Conservation (phyloP, 1,284 basidiomycete genomes). For the Peniophora sp. region DNA sequence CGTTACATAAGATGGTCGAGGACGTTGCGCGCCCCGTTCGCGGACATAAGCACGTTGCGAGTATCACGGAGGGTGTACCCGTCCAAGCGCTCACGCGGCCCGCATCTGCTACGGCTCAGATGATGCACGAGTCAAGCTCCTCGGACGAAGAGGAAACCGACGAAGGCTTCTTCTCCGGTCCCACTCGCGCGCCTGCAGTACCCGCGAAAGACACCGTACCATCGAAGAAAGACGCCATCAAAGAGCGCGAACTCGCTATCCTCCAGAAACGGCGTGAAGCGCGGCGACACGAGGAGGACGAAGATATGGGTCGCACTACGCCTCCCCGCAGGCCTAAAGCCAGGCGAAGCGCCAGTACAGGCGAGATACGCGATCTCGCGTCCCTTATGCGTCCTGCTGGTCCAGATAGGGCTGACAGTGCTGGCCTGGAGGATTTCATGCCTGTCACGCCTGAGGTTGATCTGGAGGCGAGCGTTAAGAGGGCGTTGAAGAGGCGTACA, state of each 20-base stretch:
- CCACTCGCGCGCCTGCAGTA: conserved; percentile 40
- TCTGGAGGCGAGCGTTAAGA: conserved; percentile 59
- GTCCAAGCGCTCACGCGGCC: conserved; percentile 14
- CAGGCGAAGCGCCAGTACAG: conserved; percentile 66
- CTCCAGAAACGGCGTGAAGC: conserved; percentile 64
- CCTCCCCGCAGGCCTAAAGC: conserved; percentile 35
- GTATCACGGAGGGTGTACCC: conserved; percentile 24
- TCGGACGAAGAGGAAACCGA: conserved; percentile 29
- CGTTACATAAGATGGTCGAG: conserved; percentile 71
- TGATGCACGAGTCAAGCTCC: conserved; percentile 15
- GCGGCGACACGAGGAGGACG: conserved; percentile 43
- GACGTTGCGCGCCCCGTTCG: conserved; percentile 47
- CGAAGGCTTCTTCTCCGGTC: conserved; percentile 13
- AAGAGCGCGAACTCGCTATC: conserved; percentile 60
- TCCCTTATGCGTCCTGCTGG: conserved; percentile 10
- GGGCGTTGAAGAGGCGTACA: conserved; percentile 55
- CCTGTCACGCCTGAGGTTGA: conserved; percentile 37
- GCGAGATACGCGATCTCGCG: conserved; percentile 46
- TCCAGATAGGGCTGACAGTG: conserved; percentile 17
- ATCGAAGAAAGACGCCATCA: conserved; percentile 50
- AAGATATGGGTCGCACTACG: conserved; percentile 23
- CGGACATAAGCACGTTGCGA: conserved; percentile 16
- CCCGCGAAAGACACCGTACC: no score
- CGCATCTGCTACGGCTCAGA: conserved; percentile 7
- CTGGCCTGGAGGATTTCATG: conserved; percentile 31